phyloP scores from a whole-genome alignment of 176 grass and related monocot species.

The Dactylis glomerata region DNA sequence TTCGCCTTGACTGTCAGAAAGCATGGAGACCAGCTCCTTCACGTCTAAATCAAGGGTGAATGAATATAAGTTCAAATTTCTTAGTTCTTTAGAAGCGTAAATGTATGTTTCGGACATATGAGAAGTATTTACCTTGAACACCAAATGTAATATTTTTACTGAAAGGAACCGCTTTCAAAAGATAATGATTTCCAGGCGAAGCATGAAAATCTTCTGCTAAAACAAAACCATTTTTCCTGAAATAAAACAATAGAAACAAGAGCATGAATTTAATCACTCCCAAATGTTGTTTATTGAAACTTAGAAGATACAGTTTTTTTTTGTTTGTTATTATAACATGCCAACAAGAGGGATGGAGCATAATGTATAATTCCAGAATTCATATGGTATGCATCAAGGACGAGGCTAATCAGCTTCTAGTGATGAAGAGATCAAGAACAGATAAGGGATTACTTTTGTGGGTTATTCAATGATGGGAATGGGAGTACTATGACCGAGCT shows the following conservation, averaged over 20 bases:
- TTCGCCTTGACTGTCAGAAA: conserved; percentile 87
- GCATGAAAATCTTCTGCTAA: conserved; percentile 81
- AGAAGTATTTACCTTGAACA: conserved; percentile 63
- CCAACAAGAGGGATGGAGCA: not conserved
- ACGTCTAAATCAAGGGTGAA: conserved; percentile 61
- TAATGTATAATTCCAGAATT: conserved; percentile 17
- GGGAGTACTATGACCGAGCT: too few species aligned
- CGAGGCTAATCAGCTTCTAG: too few species aligned
- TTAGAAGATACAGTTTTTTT: not conserved
- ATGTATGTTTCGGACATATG: not conserved
- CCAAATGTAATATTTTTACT: conserved; percentile 97
- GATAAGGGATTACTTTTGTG: too few species aligned
- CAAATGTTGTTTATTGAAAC: not conserved
- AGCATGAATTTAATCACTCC: conserved; percentile 9
- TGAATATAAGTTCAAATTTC: not conserved
- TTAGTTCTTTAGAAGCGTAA: not conserved
- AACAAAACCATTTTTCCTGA: conserved; percentile 91
- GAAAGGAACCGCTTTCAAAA: conserved; percentile 92
- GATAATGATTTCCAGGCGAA: conserved; percentile 70
- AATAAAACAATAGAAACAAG: conserved; percentile 29
- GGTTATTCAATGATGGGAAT: too few species aligned
- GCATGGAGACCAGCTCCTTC: conserved; percentile 81
- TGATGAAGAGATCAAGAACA: too few species aligned
- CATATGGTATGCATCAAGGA: not conserved
- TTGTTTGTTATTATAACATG: not conserved